A percentile compares a stretch with the other conserved stretches of the same genome.
Evolutionary conservation across 352 stramenopile genomes (phyloP).

Genomic region (Phytopythium vexans): DNA sequence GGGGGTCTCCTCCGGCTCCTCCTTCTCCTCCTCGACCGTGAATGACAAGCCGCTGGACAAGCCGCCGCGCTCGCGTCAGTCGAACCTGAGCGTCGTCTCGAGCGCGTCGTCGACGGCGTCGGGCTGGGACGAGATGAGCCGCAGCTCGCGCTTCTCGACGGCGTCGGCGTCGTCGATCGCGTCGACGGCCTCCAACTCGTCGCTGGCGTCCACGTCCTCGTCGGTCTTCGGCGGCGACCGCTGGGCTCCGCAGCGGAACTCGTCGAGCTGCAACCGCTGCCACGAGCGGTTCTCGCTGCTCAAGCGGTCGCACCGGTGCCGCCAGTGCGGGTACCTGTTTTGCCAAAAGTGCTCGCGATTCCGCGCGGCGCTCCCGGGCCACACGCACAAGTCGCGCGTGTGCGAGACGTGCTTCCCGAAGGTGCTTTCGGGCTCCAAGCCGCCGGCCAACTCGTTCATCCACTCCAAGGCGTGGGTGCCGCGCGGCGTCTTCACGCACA

Average conservation of each 20-base stretch:
- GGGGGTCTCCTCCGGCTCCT: no score
- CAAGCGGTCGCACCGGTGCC: conserved; percentile 76
- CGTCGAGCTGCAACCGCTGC: conserved; percentile 74
- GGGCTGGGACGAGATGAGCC: conserved; percentile 46
- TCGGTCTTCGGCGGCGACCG: conserved; percentile 43
- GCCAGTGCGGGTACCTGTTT: conserved; percentile 76
- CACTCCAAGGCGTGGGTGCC: conserved; percentile 85
- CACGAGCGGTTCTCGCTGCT: conserved; percentile 80
- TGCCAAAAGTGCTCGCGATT: conserved; percentile 83
- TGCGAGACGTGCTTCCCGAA: conserved; percentile 86
- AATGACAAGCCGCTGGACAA: conserved; percentile 2
- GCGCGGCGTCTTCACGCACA: conserved; percentile 81
- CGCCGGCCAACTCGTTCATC: conserved; percentile 83
- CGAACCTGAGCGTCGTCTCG: conserved; percentile 44
- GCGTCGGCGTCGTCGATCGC: conserved; percentile 30
- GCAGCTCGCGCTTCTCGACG: conserved; percentile 59
- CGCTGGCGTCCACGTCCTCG: conserved; percentile 18
- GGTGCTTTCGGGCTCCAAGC: conserved; percentile 65
- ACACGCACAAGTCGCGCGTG: conserved; percentile 84
- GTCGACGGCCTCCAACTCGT: conserved; percentile 34
- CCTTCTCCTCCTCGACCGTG: conserved; percentile 4
- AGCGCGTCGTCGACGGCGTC: conserved; percentile 12
- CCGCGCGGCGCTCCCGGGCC: conserved; percentile 67
- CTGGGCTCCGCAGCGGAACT: conserved; percentile 69
- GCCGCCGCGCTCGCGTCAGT: conserved; percentile 29